Percentiles rank a stretch among this genome's conserved stretches.
Evolutionary conservation across 2,329 filamentous ascomycete species (phyloP).

Genomic region (Alternaria ethzedia): DNA sequence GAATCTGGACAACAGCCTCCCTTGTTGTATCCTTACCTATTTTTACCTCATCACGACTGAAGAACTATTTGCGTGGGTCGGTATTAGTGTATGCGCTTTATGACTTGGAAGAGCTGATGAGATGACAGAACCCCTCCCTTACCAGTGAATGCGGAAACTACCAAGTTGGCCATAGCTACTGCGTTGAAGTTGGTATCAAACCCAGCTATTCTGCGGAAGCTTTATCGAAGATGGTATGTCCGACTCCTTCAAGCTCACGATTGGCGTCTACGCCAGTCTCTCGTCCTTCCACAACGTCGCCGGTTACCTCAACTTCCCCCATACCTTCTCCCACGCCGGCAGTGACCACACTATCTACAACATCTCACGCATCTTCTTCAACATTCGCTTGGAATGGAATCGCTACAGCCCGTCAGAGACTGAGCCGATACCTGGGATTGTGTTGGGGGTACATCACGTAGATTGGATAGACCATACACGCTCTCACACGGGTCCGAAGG

Average conservation of each 20-base stretch:
- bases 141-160: background rate
- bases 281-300: background rate
- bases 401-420: background rate
- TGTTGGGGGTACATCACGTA: too few relatives aligned
- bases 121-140: background rate
- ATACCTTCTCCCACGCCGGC: background rate
- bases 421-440: too few relatives aligned
- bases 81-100: background rate
- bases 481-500: too few relatives aligned
- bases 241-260: background rate
- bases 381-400: background rate
- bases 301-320: background rate
- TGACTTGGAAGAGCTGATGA: background rate
- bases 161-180: background rate
- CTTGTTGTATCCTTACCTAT: background rate
- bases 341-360: background rate
- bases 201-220: rapidly evolving
- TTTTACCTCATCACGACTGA: background rate
- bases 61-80: background rate
- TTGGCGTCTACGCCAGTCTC: background rate
- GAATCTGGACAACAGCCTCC: background rate
- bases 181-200: background rate
- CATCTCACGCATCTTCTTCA: background rate
- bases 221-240: background rate
- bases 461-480: too few relatives aligned